Evolutionary conservation across 2,329 filamentous ascomycete species (phyloP).

Genomic region (Penicillium polonicum): DNA sequence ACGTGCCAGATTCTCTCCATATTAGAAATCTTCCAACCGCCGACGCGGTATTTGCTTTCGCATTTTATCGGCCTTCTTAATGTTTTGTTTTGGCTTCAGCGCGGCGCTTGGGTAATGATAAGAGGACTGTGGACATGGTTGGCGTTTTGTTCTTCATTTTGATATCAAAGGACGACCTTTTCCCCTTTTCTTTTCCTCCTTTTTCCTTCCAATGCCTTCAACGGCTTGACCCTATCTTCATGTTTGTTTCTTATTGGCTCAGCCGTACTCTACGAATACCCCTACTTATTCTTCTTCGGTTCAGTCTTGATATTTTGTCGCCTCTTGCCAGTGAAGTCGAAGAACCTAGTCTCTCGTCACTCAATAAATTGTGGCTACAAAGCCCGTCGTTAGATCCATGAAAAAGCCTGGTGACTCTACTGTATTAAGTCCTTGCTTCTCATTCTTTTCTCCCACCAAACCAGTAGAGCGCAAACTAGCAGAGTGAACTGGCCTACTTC

Average conservation of each 20-base stretch:
- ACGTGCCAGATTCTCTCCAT: conserved; percentile 21
- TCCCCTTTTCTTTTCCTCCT: neutral
- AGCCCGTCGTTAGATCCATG: neutral
- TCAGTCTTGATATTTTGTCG: neutral
- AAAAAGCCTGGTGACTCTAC: neutral
- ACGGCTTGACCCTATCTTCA: neutral
- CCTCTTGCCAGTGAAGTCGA: neutral
- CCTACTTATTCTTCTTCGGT: neutral
- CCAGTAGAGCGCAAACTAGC: neutral
- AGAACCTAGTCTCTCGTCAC: neutral
- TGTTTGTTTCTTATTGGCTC: neutral
- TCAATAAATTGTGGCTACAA: neutral
- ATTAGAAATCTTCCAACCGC: conserved; percentile 9
- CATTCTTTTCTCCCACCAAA: neutral
- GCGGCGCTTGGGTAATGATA: conserved; percentile 20
- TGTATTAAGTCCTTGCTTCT: neutral
- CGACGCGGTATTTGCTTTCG: neutral
- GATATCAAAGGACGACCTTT: conserved; percentile 1
- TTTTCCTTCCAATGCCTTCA: neutral
- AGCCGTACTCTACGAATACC: neutral
- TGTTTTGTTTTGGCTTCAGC: conserved; percentile 17
- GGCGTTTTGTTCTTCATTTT: conserved; percentile 9
- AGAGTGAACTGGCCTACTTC: neutral
- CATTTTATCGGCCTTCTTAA: conserved; percentile 1
- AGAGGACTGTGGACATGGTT: conserved; percentile 11